Evolutionary conservation across 192 early-diverging fungal species (phyloP).

Genomic region (Backusella circina): DNA sequence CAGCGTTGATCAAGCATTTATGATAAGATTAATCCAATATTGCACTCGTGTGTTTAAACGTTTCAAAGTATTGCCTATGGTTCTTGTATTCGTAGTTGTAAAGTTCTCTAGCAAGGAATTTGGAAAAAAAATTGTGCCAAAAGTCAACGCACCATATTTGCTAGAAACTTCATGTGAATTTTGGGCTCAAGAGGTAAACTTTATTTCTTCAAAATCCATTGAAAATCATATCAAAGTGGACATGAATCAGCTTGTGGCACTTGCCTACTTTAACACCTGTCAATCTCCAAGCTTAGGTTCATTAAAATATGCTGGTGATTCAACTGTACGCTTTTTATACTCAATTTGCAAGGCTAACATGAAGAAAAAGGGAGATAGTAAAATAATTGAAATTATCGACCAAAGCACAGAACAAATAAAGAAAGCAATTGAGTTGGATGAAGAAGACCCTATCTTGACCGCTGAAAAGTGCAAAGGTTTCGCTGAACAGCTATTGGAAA

Average conservation of each 20-base stretch:
- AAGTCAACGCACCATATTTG: not conserved
- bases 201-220: not conserved
- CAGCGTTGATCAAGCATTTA: not conserved
- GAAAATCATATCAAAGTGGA: not conserved
- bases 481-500: not conserved
- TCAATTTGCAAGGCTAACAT: not conserved
- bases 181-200: too few species aligned
- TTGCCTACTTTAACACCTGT: not conserved
- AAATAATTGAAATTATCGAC: not conserved
- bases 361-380: not conserved
- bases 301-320: not conserved
- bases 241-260: not conserved
- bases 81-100: not conserved
- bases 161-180: too few species aligned
- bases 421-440: not conserved
- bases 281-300: not conserved
- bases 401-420: not conserved
- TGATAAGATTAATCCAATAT: not conserved
- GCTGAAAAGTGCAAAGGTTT: not conserved
- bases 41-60: not conserved
- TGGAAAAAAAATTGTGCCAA: not conserved
- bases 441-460: not conserved
- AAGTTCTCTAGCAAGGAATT: not conserved
- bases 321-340: not conserved
- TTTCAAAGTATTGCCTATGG: not conserved